Evolutionary conservation across 2,329 filamentous ascomycete species (phyloP).

Genomic region (Metarhizium album): DNA sequence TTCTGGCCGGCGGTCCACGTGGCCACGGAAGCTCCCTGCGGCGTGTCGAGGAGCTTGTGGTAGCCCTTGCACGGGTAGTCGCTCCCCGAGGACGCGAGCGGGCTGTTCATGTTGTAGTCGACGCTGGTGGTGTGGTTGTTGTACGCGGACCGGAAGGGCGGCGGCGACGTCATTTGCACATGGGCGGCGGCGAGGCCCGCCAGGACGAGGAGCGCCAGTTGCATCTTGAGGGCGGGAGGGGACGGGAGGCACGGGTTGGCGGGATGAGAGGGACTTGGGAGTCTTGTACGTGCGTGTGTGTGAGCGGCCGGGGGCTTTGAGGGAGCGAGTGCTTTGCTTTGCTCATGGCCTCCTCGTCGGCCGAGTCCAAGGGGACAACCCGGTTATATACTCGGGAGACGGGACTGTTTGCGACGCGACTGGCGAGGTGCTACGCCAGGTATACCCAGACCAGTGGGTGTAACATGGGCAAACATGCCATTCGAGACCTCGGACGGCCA

Average conservation of each 20-base stretch:
- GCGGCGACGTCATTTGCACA: slow-evolving; percentile 44
- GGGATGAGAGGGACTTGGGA: neutral
- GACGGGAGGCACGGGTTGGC: too few relatives aligned
- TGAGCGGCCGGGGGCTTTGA: neutral
- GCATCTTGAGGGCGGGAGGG: neutral
- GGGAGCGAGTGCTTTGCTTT: neutral
- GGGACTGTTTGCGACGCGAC: neutral
- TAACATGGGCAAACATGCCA: neutral
- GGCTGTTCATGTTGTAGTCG: slow-evolving; percentile 64
- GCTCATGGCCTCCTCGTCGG: neutral
- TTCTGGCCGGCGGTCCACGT: slow-evolving; percentile 51
- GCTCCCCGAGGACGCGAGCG: slow-evolving; percentile 46
- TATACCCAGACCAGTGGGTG: neutral
- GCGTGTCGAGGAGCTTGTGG: slow-evolving; percentile 36
- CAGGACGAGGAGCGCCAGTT: neutral
- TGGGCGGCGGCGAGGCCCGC: slow-evolving; percentile 37
- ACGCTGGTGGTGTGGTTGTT: slow-evolving; percentile 39
- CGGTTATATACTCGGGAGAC: neutral
- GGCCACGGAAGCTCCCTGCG: slow-evolving; percentile 41
- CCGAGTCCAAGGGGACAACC: neutral
- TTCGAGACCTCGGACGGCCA: neutral
- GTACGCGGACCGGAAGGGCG: slow-evolving; percentile 42
- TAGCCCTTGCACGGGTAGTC: slow-evolving; percentile 71
- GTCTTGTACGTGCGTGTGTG: neutral
- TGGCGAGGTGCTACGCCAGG: neutral